A percentile compares a stretch with the other conserved stretches of the same genome.
phyloP scores from a whole-genome alignment of 1,284 basidiomycete genomes.

The Sanghuangporus weigelae region DNA sequence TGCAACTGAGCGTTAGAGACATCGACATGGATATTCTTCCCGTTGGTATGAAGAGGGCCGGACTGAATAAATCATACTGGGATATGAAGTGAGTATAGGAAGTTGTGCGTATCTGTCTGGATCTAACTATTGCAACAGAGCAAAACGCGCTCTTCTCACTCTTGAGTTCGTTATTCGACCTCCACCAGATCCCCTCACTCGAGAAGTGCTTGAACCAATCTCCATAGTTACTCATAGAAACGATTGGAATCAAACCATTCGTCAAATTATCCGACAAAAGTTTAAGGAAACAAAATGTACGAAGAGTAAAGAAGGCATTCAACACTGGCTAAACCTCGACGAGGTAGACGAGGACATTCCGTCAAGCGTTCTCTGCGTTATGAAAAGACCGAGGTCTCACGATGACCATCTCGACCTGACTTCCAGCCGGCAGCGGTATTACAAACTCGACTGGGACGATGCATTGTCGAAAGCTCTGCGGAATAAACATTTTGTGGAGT shows the following conservation, averaged over 20 bases:
- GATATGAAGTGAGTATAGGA: conserved; percentile 63
- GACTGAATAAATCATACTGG: conserved; percentile 75
- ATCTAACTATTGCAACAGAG: conserved; percentile 36
- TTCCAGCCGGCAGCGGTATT: conserved; percentile 34
- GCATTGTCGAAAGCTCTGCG: conserved; percentile 46
- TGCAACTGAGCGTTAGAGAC: conserved; percentile 58
- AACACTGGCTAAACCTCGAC: conserved; percentile 53
- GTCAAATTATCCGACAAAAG: conserved; percentile 42
- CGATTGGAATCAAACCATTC: conserved; percentile 43
- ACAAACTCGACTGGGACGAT: conserved; percentile 48
- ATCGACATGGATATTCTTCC: conserved; percentile 76
- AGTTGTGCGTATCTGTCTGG: not conserved
- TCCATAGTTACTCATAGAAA: conserved; percentile 61
- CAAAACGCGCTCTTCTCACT: conserved; percentile 63
- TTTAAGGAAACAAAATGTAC: conserved; percentile 35
- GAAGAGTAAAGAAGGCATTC: conserved; percentile 35
- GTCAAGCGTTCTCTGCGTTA: conserved; percentile 51
- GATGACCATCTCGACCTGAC: conserved; percentile 25
- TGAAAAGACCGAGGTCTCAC: conserved; percentile 41
- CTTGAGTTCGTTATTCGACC: conserved; percentile 64
- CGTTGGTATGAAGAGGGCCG: conserved; percentile 76
- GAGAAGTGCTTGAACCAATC: conserved; percentile 34
- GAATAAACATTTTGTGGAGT: conserved; percentile 71
- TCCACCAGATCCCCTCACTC: conserved; percentile 37
- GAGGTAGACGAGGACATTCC: conserved; percentile 28